A percentile compares a stretch with the other conserved stretches of the same genome.
Evolutionary conservation across 148 eudicot species (phyloP).

Genomic region (Gaultheria prostrata): DNA sequence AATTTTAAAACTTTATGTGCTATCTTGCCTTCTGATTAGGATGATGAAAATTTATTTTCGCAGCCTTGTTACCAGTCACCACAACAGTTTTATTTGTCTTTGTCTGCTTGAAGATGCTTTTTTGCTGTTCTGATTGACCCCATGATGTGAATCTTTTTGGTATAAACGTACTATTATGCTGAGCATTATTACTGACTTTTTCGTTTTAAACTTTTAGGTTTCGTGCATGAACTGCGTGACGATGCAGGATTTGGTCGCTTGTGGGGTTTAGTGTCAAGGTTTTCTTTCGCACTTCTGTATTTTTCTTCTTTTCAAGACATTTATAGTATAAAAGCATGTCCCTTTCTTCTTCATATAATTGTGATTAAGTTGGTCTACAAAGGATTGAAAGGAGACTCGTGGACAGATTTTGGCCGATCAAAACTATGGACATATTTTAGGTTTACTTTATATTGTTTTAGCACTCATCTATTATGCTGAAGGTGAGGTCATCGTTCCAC

Average conservation of each 20-base stretch:
- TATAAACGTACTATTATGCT: neutral
- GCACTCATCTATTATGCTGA: neutral
- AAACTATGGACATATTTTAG: neutral
- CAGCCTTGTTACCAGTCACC: neutral
- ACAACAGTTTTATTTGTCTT: neutral
- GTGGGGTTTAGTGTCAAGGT: constrained; percentile 96
- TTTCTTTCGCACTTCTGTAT: constrained; percentile 14
- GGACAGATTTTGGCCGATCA: neutral
- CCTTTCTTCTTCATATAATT: neutral
- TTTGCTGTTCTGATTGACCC: neutral
- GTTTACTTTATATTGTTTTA: neutral
- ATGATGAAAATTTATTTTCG: neutral
- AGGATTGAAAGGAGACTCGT: neutral
- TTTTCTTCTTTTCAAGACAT: neutral
- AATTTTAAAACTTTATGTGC: neutral
- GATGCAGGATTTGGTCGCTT: constrained; percentile 86
- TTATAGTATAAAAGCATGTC: neutral
- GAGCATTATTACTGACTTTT: constrained; percentile 9
- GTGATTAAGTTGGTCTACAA: neutral
- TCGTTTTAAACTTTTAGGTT: constrained; percentile 39
- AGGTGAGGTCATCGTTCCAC: neutral
- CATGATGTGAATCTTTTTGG: neutral
- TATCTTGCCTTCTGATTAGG: constrained; percentile 10
- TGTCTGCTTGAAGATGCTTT: constrained; percentile 6
- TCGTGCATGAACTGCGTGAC: constrained; percentile 71